Evolutionary conservation across 140 eudicot species (phyloP).

Genomic region (Erigeron philadelphicus): DNA sequence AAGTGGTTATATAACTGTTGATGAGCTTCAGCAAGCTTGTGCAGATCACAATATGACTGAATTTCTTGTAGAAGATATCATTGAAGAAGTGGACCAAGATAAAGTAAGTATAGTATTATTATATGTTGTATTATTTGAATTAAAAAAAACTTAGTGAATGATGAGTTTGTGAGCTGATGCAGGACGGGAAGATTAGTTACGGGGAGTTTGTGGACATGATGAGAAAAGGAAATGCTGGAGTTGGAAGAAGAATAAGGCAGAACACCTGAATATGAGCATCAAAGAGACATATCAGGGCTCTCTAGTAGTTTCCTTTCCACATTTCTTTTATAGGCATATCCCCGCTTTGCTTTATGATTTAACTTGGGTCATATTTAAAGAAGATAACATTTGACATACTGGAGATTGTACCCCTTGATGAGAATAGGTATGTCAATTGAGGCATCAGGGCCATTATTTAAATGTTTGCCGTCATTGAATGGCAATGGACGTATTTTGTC

Average conservation of each 20-base stretch:
- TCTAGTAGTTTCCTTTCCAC: slow-evolving; percentile 20
- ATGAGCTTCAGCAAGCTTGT: too few species aligned
- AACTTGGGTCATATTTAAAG: not conserved
- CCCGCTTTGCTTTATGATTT: not conserved
- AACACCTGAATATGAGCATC: slow-evolving; percentile 93
- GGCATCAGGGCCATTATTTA: slow-evolving; percentile 10
- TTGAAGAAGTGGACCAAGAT: too few species aligned
- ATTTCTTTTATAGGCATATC: slow-evolving; percentile 26
- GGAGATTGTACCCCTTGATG: slow-evolving; percentile 41
- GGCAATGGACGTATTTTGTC: slow-evolving; percentile 14
- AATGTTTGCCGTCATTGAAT: slow-evolving; percentile 19
- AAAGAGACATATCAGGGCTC: slow-evolving; percentile 67
- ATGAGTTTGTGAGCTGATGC: slow-evolving; percentile 22
- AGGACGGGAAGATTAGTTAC: slow-evolving; percentile 95
- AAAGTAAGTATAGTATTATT: slow-evolving; percentile 2
- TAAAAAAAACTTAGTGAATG: not conserved
- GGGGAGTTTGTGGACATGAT: slow-evolving; percentile 97
- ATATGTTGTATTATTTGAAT: not conserved
- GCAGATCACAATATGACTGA: too few species aligned
- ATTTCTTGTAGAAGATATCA: too few species aligned
- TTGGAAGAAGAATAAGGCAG: slow-evolving; percentile 93
- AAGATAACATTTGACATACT: slow-evolving; percentile 3
- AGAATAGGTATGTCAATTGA: slow-evolving; percentile 23
- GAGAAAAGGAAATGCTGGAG: slow-evolving; percentile 86
- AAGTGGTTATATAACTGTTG: too few species aligned